Evolutionary conservation across 139 green algal genomes (phyloP), one percentile per base, ranked within the genome.

Genomic region (Haematococcus sp.): DNA sequence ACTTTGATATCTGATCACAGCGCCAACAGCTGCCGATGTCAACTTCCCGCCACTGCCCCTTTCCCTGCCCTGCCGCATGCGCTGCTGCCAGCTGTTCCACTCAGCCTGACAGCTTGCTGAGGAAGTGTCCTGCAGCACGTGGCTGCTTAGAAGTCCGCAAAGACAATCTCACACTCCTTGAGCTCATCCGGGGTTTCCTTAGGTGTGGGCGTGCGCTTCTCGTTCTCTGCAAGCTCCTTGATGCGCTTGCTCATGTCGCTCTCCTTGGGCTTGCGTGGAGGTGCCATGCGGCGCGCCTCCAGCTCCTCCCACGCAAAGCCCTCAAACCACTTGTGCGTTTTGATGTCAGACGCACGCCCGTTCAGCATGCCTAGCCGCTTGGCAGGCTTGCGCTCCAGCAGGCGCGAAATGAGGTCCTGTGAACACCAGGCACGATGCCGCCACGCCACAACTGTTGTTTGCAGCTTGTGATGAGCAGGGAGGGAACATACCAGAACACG

Each of bases 251-350:
- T 80, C 19, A 80, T 88, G 79, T 97, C 92, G 31, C 70, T 75
- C 52, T 94, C 83, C 71, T 88, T 87, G 28, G 92, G 93, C 68
- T 85, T 83, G 54, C 90, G 84, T 23, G 86, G 83, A 19, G 91
- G 77, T 22, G 60, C 32, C 31, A 92, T 59, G 46, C 91, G 85
- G 31, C 90, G 78, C 1, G 89, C 86, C 66, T 91, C 87, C 70
- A 98, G 83, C 64, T 87, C 84, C 7, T 92, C 89, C 95, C 94
- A 98, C 63, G 96, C 87, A 56, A 98, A 81, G 31, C 84, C 86
- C 25, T 93, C 90, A 82, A 98, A 98, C 95, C 95, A 98, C 40
- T 80, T 80, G 83, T 98, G 94, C 35, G 76, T 82, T 86, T 95
- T 97, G 60, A 98, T 86, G 77, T 98, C 94, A n/a, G 70, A 44